Base-by-base conservation (phyloP, 768 basidiomycete species). In the Suillus bovinus region DNA sequence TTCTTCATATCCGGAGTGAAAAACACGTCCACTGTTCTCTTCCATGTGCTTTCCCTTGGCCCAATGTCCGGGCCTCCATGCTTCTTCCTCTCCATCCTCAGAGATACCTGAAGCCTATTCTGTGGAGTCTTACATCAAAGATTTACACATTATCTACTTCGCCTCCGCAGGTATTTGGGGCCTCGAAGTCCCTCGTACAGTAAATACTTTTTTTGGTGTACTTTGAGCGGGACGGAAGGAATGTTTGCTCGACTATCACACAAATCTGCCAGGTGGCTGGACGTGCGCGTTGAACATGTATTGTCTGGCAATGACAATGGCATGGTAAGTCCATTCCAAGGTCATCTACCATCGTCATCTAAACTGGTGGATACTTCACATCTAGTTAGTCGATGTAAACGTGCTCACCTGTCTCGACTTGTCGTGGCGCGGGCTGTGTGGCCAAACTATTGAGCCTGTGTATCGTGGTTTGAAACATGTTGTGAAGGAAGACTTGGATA, bases 401-500 rank as follows among this genome's bases (percentile, higher is more conserved):
- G 41, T 70, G 55, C 42, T 58, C n/a, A 24, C 61, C 0, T 56
- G 27, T 41, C 41, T 60, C 14, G 59, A 68, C 33, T 24, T 66
- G 13, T 58, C 75, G 10, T 75, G 77, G 73, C 68, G 71, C 20
- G 64, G 64, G 29, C 64, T 74, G 24, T 80, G 72, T 65, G 68
- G 67, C 29, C 69, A 68, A 39, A 68, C 72, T 34, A 63, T 79
- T 38, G 57, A 66, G 8, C 78, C 80, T 10, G 64, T 77, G 24
- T 83, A 73, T 68, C 68, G 63, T 38, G 70, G 68, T 53, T 38
- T 84, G 29, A 74, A 74, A 49, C 72, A 64, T 41, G 73, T 76
- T 29, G 60, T 82, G 5, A 66, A 68, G 56, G 64, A 77, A 41
- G 82, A 84, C 57, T 61, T 82, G 20, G 74, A 81, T 41, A 72